Conservation (phyloP, 768 basidiomycete genomes). For the Lactarius evosmus region DNA sequence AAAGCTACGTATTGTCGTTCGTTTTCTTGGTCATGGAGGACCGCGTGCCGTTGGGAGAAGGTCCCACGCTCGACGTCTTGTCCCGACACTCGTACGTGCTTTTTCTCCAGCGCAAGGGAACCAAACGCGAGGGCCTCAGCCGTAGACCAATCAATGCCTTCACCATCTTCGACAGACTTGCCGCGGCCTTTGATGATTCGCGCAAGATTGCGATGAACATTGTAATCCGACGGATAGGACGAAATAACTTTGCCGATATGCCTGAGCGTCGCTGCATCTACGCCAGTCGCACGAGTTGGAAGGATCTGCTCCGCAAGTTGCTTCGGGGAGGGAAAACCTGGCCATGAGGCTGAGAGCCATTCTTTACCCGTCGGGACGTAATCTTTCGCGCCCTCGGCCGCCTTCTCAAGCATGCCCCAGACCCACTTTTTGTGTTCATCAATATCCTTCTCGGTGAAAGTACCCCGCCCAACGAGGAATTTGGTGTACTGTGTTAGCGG, state of each 20-base stretch:
- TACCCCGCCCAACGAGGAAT: conserved; percentile 83
- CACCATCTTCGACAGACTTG: conserved; percentile 87
- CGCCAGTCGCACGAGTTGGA: conserved; percentile 86
- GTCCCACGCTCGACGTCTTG: conserved; percentile 99
- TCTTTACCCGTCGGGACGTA: conserved; percentile 94
- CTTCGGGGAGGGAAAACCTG: conserved; percentile 96
- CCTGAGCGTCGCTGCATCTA: conserved; percentile 70
- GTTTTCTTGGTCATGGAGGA: conserved; percentile 92
- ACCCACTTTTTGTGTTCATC: conserved; percentile 99
- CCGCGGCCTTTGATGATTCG: conserved; percentile 87
- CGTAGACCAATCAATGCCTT: conserved; percentile 95
- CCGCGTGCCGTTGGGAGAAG: conserved; percentile 97
- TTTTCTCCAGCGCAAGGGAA: conserved; percentile 86
- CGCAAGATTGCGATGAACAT: conserved; percentile 87
- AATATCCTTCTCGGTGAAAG: conserved; percentile 94
- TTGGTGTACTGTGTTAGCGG: conserved; percentile 90
- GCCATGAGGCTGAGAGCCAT: conserved; percentile 98
- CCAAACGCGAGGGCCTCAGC: conserved; percentile 98
- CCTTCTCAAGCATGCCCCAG: conserved; percentile 97
- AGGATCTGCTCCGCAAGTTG: conserved; percentile 90
- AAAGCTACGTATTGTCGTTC: conserved; percentile 89
- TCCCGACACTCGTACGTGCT: conserved; percentile 92
- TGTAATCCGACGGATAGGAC: conserved; percentile 79
- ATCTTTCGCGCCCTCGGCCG: conserved; percentile 89
- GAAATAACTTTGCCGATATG: conserved; percentile 87